Conservation (phyloP, 768 basidiomycete genomes). For the Amanita inopinata region DNA sequence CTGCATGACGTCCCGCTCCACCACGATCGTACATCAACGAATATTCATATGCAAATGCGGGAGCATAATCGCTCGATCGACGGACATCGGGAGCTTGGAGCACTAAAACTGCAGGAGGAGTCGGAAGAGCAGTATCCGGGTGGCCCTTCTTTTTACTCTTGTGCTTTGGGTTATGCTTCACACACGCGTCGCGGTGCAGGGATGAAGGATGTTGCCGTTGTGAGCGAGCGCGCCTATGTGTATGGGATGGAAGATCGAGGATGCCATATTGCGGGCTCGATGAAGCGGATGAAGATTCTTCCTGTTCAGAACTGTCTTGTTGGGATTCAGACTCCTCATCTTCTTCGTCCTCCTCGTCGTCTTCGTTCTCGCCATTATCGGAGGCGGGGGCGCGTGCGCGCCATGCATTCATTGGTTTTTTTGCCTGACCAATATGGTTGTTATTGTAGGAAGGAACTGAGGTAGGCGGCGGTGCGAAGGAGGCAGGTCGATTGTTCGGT, state of each 20-base stretch:
- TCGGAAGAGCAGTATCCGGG: constrained; percentile 2
- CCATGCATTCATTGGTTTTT: background rate
- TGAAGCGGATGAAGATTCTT: constrained; percentile 1
- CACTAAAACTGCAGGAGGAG: constrained; percentile 5
- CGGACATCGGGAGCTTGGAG: constrained; percentile 3
- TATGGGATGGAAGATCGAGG: constrained; percentile 6
- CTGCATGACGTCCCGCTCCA: background rate
- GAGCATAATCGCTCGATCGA: constrained; percentile 4
- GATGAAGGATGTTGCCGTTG: background rate
- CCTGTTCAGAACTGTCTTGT: constrained; percentile 1
- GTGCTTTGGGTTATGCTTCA: background rate
- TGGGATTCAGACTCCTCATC: constrained; percentile 2
- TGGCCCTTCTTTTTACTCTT: constrained; percentile 2
- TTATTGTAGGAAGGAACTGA: background rate
- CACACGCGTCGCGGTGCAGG: background rate
- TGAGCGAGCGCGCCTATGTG: constrained; percentile 3
- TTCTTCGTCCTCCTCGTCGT: constrained; percentile 1
- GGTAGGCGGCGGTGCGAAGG: background rate
- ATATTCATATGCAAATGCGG: constrained; percentile 8
- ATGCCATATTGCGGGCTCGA: constrained; percentile 8
- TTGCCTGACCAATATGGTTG: background rate
- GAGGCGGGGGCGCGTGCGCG: background rate
- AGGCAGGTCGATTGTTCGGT: background rate
- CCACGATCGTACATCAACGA: constrained; percentile 5
- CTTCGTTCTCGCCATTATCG: background rate